Evolutionary conservation across 2,329 filamentous ascomycete species (phyloP), one percentile per base, ranked within the genome.

Genomic region (Madurella mycetomatis): DNA sequence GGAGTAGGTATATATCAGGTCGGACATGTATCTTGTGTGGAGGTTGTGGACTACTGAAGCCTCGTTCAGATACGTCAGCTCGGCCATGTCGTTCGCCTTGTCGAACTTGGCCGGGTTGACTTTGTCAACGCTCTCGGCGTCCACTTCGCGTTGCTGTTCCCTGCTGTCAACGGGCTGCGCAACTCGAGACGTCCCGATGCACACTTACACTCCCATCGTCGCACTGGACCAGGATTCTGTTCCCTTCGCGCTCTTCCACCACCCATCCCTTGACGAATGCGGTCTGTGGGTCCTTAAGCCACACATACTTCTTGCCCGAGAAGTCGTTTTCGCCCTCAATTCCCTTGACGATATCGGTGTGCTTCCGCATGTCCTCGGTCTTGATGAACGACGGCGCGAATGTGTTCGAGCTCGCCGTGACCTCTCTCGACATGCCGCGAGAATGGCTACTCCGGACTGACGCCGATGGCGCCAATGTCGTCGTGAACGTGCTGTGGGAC

Each of bases 61-160:
- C 74, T 99, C 94, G 72, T 99, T 99, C 60, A 99, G 77, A 72
- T 99, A 94, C 5, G 94, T 99, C 67, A 99, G 81, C 71, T 99
- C 94, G 19, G 95, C 94, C 94, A 99, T 99, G 72, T 99, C 95
- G 74, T 95, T 91, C 60, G 92, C 92, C 73, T 96, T 99, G 81
- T 99, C 94, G 74, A 99, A 99, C 70, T 99, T 99, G 66, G 92
- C 92, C 45, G 94, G 94, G 73, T 99, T 99, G 76, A 99, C 95
- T 73, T 96, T 97, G 78, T 99, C 95, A 62, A 96, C 91, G 64
- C 85, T 87, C 65, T 97, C 92, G 49, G 82, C 75, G 62, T 92
- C 86, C 48, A 94, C 86, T 67, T 95, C 88, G 62, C 90, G 86
- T 83, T 96, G 90, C 85, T 94, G 62, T 30, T 53, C 9, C 32